Evolutionary conservation across 345 rosid genomes (phyloP), one percentile per base, ranked within the genome.

Genomic region (Hibiscus trionum): DNA sequence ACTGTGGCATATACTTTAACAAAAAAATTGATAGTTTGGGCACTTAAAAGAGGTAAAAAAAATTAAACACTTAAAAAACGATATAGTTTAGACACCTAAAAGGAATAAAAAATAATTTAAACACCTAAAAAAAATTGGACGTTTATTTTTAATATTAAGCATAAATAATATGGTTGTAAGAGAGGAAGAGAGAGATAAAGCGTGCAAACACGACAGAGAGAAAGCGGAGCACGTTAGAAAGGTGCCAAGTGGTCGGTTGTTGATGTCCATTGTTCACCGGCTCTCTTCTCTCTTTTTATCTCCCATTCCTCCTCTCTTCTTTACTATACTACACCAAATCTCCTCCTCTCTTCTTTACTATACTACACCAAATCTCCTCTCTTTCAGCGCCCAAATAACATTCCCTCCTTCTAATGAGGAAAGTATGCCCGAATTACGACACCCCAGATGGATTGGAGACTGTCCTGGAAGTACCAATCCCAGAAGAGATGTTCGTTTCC

Each of bases 381-480:
- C 61, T 39, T 49, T 75, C 75, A 7, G 14, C 42, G 77, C 79
- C 55, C 29, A 15, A 69, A 21, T 21, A 0, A 21, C 24, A 47
- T 0, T 0, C 24, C 58, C 24, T 8, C 1, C 8, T 4, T 29
- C 37, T 62, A 69, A 93, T 95, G 99, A 92, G 99, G 88, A 95
- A 85, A 80, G 85, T 95, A 44, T 92, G 97, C 82, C 97, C 99
- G 0, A 95, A 95, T 75, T 84, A 79, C 26, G 93, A 88, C 73
- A 80, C 88, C 7, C 97, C 91, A 64, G 97, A 91, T 71, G 93
- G 92, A 37, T 82, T 95, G 74, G 99, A 92, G n/a, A 95, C 99
- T 5, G 99, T 95, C 4, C 88, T 95, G 2, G 99, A 95, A 81
- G 97, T 95, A 52, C 99, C 97, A 0, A 88, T 95, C 68, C 99